phyloP scores from a whole-genome alignment of 331 rosid genomes.

The Rhamnella rubrinervis region DNA sequence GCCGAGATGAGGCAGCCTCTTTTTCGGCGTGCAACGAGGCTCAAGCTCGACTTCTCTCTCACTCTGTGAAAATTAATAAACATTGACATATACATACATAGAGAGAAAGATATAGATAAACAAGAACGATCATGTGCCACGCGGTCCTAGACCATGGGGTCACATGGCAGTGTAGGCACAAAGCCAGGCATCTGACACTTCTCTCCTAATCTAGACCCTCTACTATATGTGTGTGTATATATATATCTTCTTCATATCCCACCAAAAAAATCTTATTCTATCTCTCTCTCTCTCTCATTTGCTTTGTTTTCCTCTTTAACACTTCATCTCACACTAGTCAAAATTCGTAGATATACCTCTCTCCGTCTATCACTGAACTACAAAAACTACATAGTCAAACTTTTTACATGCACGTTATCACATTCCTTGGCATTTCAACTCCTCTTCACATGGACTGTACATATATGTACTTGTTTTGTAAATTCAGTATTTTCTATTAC shows the following conservation, averaged over 20 bases:
- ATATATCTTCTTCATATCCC: no score
- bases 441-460: neutral
- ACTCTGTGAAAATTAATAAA: no score
- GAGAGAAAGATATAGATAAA: no score
- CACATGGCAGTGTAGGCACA: slow-evolving; percentile 63
- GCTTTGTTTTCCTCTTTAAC: no score
- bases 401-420: slow-evolving; percentile 13
- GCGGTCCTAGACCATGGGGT: slow-evolving; percentile 27
- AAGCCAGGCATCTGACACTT: slow-evolving; percentile 49
- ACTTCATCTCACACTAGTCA: no score
- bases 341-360: no score
- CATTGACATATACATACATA: no score
- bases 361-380: no score
- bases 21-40: slow-evolving; percentile 56
- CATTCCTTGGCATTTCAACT: neutral
- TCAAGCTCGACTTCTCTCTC: slow-evolving; percentile 3
- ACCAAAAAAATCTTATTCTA: slow-evolving; percentile 7
- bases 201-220: slow-evolving; percentile 38
- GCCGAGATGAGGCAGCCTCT: slow-evolving; percentile 32
- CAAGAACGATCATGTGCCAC: neutral
- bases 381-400: slow-evolving; percentile 6
- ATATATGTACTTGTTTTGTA: no score
- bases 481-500: no score
- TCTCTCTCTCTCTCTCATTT: neutral
- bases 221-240: no score